These are phyloP conservation scores for Phialophora expanda DNA, from an alignment of 2,329 filamentous ascomycete species.

Conservation along the genomic window DNA sequence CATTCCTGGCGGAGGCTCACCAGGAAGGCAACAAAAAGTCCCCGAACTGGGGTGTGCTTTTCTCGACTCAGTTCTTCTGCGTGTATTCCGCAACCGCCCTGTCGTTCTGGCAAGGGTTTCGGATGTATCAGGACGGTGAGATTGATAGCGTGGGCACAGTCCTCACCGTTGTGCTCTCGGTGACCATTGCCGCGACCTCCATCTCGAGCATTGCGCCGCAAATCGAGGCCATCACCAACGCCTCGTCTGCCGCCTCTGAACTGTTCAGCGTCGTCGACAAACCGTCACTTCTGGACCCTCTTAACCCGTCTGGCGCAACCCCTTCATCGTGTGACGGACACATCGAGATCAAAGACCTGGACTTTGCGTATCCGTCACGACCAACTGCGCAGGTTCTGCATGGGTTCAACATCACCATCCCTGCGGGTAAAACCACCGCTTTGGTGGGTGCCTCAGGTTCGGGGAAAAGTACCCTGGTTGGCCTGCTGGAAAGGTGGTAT, in stretches of 20 bases:
- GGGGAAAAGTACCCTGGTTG: slow-evolving; percentile 54
- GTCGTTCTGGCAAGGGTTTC: slow-evolving; percentile 52
- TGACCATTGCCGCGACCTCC: slow-evolving; percentile 32
- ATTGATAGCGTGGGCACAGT: slow-evolving; percentile 40
- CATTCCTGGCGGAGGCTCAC: slow-evolving; percentile 50
- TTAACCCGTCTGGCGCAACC: slow-evolving; percentile 70
- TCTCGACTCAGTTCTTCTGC: slow-evolving; percentile 59
- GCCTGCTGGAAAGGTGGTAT: slow-evolving; percentile 52
- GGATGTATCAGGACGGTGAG: slow-evolving; percentile 42
- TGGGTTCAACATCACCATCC: slow-evolving; percentile 44
- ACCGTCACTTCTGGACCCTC: slow-evolving; percentile 79
- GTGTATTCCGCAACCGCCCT: slow-evolving; percentile 67
- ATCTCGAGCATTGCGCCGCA: slow-evolving; percentile 44
- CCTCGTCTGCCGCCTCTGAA: slow-evolving; percentile 50
- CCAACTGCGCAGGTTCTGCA: slow-evolving; percentile 46
- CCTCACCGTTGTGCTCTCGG: slow-evolving; percentile 40
- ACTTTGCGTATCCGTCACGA: slow-evolving; percentile 70
- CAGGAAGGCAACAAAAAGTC: slow-evolving; percentile 54
- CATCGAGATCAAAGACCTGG: slow-evolving; percentile 67
- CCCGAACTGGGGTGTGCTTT: slow-evolving; percentile 50
- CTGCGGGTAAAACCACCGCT: slow-evolving; percentile 48
- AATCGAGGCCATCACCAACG: slow-evolving; percentile 50
- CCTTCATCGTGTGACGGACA: slow-evolving; percentile 50
- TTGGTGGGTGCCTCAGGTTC: slow-evolving; percentile 53
- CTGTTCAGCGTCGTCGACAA: slow-evolving; percentile 91